Evolutionary conservation across 495 filamentous ascomycete genomes (phyloP).

Genomic region (Aspergillus sclerotiicarbonarius): DNA sequence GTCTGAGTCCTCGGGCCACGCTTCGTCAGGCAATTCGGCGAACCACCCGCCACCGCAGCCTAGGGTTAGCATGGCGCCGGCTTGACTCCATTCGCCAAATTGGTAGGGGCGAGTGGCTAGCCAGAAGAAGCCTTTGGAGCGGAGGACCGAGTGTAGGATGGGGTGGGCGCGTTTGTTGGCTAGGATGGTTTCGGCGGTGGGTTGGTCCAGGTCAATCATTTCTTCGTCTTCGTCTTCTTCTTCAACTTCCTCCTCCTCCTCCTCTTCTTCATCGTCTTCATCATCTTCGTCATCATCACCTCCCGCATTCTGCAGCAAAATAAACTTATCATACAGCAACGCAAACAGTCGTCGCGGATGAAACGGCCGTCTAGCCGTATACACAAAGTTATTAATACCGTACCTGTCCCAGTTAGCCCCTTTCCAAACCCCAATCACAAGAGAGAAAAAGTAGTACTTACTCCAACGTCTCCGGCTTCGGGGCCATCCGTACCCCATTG

Average conservation of each 20-base stretch:
- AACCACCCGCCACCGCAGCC: constrained; percentile 54
- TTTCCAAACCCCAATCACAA: constrained; percentile 1
- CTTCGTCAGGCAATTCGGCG: constrained; percentile 43
- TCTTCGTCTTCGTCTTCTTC: constrained; percentile 33
- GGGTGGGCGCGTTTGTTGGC: constrained; percentile 44
- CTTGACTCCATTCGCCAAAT: constrained; percentile 59
- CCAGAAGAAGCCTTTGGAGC: constrained; percentile 51
- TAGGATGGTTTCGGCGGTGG: constrained; percentile 35
- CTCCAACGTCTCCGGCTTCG: constrained; percentile 57
- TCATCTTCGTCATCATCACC: constrained; percentile 38
- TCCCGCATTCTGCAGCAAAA: constrained; percentile 47
- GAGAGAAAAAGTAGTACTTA: constrained; percentile 21
- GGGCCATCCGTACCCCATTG: constrained; percentile 44
- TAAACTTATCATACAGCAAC: constrained; percentile 54
- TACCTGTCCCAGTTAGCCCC: constrained; percentile 29
- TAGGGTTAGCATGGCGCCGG: constrained; percentile 57
- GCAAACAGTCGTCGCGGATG: constrained; percentile 49
- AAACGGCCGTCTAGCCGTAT: constrained; percentile 51
- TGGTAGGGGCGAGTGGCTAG: constrained; percentile 43
- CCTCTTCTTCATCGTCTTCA: constrained; percentile 32
- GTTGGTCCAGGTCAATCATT: constrained; percentile 36
- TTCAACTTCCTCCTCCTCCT: constrained; percentile 35
- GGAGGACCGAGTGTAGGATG: constrained; percentile 41
- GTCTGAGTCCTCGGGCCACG: constrained; percentile 46
- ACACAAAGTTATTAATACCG: constrained; percentile 57